Percentiles rank a stretch among this genome's conserved stretches.
These are phyloP conservation scores for Candida insectalens DNA, from an alignment of 805 yeast species.

Conservation along the genomic window DNA sequence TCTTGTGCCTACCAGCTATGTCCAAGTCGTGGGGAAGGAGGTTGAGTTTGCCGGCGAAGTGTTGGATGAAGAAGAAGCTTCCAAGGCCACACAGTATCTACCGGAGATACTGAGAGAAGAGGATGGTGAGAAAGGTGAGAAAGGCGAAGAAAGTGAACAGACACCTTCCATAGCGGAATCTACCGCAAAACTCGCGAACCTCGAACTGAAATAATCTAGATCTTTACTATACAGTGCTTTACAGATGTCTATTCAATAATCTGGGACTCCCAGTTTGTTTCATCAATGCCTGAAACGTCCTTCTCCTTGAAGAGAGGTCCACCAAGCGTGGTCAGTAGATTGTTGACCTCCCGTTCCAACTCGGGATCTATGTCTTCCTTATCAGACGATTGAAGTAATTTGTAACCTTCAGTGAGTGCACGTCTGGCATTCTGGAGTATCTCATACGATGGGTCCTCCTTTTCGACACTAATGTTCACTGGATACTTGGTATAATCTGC, in stretches of 20 bases:
- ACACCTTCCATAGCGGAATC: background rate
- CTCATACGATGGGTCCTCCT: slow-evolving; percentile 22
- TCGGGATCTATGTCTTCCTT: slow-evolving; percentile 37
- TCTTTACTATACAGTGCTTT: slow-evolving; percentile 1
- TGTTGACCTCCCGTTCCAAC: slow-evolving; percentile 41
- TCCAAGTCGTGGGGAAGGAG: slow-evolving; percentile 33
- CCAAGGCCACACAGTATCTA: slow-evolving; percentile 18
- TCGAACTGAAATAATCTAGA: background rate
- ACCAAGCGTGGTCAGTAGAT: slow-evolving; percentile 46
- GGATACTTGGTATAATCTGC: slow-evolving; percentile 34
- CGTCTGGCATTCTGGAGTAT: slow-evolving; percentile 30
- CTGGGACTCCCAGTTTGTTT: slow-evolving; percentile 43
- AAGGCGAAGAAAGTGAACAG: background rate
- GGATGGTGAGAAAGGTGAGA: background rate
- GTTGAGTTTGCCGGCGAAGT: slow-evolving; percentile 16
- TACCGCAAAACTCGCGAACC: background rate
- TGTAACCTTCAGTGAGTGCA: slow-evolving; percentile 29
- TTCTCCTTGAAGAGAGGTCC: slow-evolving; percentile 37
- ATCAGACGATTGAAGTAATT: slow-evolving; percentile 20
- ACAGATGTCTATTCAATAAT: slow-evolving; percentile 14
- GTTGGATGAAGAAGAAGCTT: slow-evolving; percentile 19
- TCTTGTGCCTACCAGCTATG: slow-evolving; percentile 91
- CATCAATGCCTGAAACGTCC: slow-evolving; percentile 31
- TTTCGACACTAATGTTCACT: slow-evolving; percentile 12
- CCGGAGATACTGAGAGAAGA: slow-evolving; percentile 9